Evolutionary conservation across 176 grass and related monocot genomes (phyloP).

Genomic region (Poa annua): DNA sequence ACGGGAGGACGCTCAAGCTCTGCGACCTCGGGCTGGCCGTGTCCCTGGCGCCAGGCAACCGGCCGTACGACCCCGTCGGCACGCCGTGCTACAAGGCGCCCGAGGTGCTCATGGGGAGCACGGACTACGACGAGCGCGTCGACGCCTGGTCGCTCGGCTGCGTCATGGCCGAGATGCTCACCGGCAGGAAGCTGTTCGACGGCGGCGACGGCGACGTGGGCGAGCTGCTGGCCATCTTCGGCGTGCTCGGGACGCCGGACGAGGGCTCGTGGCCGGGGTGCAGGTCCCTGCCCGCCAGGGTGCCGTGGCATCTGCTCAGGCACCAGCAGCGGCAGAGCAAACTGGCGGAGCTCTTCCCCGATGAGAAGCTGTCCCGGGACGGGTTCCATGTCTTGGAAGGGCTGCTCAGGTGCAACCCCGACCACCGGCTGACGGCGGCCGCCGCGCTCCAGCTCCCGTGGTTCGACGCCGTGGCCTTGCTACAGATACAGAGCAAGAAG

Average conservation of each 20-base stretch:
- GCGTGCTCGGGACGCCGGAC: neutral
- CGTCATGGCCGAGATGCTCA: neutral
- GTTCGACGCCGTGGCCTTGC: neutral
- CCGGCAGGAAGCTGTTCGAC: neutral
- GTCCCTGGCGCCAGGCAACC: neutral
- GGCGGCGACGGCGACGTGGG: neutral
- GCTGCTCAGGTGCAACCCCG: neutral
- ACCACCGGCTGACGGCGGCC: neutral
- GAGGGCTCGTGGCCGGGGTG: neutral
- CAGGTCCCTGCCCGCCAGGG: neutral
- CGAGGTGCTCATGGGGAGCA: neutral
- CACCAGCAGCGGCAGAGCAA: neutral
- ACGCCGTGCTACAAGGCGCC: neutral
- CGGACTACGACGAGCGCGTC: neutral
- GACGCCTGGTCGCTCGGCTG: neutral
- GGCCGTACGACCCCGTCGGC: neutral
- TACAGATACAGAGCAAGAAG: neutral
- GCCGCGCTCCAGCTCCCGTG: neutral
- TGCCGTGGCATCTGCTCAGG: neutral
- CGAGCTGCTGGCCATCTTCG: neutral
- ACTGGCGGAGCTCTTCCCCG: neutral
- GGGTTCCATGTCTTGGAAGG: neutral
- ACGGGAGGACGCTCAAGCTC: neutral
- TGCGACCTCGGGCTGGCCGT: constrained; percentile 8
- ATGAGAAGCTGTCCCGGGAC: neutral